Percentiles rank a stretch among this genome's conserved stretches.
Conservation (phyloP, 1,139 yeast species). For the Yamadazyma songkhlaensis region DNA sequence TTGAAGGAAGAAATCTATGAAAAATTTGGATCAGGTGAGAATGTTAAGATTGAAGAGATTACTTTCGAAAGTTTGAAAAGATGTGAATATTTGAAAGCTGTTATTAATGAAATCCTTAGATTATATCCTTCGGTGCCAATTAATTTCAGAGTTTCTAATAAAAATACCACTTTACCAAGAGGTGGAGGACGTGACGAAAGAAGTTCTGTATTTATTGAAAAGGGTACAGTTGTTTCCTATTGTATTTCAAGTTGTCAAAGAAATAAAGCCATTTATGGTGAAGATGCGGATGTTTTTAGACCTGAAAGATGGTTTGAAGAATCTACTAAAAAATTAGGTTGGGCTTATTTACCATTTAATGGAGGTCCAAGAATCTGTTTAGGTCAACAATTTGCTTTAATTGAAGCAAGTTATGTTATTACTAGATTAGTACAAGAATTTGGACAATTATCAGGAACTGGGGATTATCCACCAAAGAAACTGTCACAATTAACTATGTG, state of each 20-base stretch:
- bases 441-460: conserved; percentile 15
- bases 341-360: conserved; percentile 56
- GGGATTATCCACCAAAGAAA: conserved; percentile 30
- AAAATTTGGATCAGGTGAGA: conserved; percentile 31
- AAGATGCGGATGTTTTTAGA: conserved; percentile 39
- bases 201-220: conserved; percentile 40
- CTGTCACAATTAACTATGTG: conserved; percentile 30
- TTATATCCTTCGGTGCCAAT: conserved; percentile 54
- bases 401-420: conserved; percentile 50
- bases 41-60: conserved; percentile 22
- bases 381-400: conserved; percentile 59
- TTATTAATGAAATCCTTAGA: conserved; percentile 49
- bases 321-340: conserved; percentile 34
- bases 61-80: conserved; percentile 46
- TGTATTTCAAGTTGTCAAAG: conserved; percentile 43
- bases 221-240: conserved; percentile 41
- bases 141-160: conserved; percentile 43
- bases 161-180: conserved; percentile 47
- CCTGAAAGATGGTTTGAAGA: conserved; percentile 51
- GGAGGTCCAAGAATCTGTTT: conserved; percentile 63
- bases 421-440: conserved; percentile 38
- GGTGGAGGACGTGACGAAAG: conserved; percentile 51
- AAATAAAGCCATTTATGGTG: conserved; percentile 38
- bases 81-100: conserved; percentile 46
- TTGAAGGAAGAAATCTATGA: conserved; percentile 36